Conservation (phyloP, 495 filamentous ascomycete species). For the Hyaloscypha bicolor region DNA sequence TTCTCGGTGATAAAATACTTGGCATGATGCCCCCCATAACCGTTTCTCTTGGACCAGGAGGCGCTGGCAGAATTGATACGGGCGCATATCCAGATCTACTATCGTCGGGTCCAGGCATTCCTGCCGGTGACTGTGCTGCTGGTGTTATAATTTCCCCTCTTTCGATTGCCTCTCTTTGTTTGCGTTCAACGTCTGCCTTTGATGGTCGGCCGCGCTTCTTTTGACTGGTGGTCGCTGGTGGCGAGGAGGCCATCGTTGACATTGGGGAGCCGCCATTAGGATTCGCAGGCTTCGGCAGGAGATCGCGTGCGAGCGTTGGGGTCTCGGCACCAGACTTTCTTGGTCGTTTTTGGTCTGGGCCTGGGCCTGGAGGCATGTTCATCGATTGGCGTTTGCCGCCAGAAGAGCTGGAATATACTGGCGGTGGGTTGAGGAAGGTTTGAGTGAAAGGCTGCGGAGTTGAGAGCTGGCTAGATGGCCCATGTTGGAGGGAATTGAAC, state of each 20-base stretch:
- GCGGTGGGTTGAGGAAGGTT: constrained; percentile 6
- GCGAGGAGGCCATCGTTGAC: constrained; percentile 9
- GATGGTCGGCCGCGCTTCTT: constrained; percentile 64
- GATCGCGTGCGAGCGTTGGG: background rate
- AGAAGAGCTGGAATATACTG: constrained; percentile 2
- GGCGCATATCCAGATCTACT: background rate
- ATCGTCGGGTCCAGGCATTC: constrained; percentile 12
- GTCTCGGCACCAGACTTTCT: constrained; percentile 26
- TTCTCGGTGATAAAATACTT: background rate
- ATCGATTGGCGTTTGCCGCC: constrained; percentile 27
- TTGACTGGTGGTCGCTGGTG: constrained; percentile 38
- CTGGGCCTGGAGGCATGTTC: constrained; percentile 11
- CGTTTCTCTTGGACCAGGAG: background rate
- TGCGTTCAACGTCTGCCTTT: constrained; percentile 56
- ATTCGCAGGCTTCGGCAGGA: constrained; percentile 31
- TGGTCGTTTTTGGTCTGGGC: constrained; percentile 20
- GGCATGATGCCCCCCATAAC: too few relatives aligned
- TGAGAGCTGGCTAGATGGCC: background rate
- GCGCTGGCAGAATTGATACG: constrained; percentile 18
- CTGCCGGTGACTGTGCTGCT: background rate
- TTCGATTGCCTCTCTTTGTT: constrained; percentile 50
- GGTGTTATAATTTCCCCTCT: constrained; percentile 28
- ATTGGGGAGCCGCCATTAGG: constrained; percentile 19
- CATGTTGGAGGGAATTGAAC: constrained; percentile 22
- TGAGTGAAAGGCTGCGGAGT: constrained; percentile 7